Percentiles rank a stretch among this genome's conserved stretches.
These are phyloP conservation scores for Ambrosiella cleistominuta DNA, from an alignment of 2,329 filamentous ascomycete genomes.

Conservation along the genomic window DNA sequence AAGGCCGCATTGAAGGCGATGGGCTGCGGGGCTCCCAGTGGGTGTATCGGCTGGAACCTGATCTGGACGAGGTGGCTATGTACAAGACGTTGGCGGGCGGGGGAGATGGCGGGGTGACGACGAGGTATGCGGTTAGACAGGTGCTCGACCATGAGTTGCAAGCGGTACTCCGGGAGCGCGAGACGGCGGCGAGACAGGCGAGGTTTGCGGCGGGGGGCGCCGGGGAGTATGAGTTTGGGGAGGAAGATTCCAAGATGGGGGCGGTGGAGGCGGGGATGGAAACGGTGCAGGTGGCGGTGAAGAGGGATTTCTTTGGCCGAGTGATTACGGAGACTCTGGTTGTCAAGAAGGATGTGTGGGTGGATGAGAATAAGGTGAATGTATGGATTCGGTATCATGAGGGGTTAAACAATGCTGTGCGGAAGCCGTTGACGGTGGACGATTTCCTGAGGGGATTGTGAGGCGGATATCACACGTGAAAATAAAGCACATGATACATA, in stretches of 20 bases:
- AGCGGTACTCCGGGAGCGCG: conserved; percentile 50
- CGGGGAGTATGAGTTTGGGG: conserved; percentile 24
- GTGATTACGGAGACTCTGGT: conserved; percentile 33
- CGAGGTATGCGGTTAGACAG: conserved; percentile 82
- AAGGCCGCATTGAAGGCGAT: conserved; percentile 59
- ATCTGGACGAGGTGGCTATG: conserved; percentile 59
- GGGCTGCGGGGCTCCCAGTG: conserved; percentile 47
- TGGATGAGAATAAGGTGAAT: conserved; percentile 30
- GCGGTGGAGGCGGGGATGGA: neutral
- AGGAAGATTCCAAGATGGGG: conserved; percentile 15
- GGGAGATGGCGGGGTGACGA: conserved; percentile 46
- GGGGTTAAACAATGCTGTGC: conserved; percentile 79
- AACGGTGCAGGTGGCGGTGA: conserved; percentile 28
- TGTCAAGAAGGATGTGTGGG: conserved; percentile 20
- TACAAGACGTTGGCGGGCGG: conserved; percentile 51
- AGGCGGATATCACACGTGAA: neutral
- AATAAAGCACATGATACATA: neutral
- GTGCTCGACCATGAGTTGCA: conserved; percentile 82
- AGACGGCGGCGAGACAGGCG: conserved; percentile 47
- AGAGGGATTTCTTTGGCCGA: conserved; percentile 75
- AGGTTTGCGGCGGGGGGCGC: conserved; percentile 39
- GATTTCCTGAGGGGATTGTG: conserved; percentile 58
- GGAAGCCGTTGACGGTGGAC: conserved; percentile 65
- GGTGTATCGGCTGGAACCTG: conserved; percentile 89
- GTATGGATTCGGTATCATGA: conserved; percentile 86